Evolutionary conservation across 2,329 filamentous ascomycete genomes (phyloP).

Genomic region (Albifimbria verrucaria): DNA sequence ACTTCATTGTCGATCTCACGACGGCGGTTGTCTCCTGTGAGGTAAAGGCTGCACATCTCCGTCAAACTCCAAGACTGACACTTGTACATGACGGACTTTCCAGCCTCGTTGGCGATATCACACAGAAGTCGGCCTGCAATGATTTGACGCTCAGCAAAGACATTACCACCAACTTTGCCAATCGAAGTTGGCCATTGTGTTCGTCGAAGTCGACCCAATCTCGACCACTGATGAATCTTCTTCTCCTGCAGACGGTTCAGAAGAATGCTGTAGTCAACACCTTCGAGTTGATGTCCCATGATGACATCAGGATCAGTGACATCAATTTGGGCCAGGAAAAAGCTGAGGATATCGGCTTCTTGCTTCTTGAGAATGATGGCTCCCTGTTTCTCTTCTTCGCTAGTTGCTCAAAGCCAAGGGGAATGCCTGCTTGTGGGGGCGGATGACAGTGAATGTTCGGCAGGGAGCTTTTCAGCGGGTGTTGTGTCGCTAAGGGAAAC

Average conservation of each 20-base stretch:
- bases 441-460: conserved; percentile 86
- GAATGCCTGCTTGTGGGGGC: conserved; percentile 72
- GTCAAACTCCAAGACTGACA: conserved; percentile 98
- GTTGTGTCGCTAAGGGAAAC: conserved; percentile 84
- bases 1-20: conserved; percentile 86
- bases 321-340: conserved; percentile 86
- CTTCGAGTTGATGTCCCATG: conserved; percentile 92
- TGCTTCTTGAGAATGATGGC: conserved; percentile 77
- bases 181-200: conserved; percentile 84
- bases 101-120: conserved; percentile 92
- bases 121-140: conserved; percentile 87
- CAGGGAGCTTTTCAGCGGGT: conserved; percentile 85
- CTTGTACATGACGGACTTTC: conserved; percentile 94
- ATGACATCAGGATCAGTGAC: conserved; percentile 90
- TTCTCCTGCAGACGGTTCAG: conserved; percentile 83
- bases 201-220: conserved; percentile 82
- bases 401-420: conserved; percentile 80
- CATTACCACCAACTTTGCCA: conserved; percentile 80
- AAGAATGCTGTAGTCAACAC: conserved; percentile 90
- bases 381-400: conserved; percentile 67
- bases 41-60: conserved; percentile 93
- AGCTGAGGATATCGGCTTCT: conserved; percentile 79
- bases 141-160: conserved; percentile 89
- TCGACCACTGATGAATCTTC: conserved; percentile 92
- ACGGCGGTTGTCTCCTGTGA: conserved; percentile 68